Base-by-base conservation (phyloP, 441 rosid genomes). In the Aleurites moluccanus region DNA sequence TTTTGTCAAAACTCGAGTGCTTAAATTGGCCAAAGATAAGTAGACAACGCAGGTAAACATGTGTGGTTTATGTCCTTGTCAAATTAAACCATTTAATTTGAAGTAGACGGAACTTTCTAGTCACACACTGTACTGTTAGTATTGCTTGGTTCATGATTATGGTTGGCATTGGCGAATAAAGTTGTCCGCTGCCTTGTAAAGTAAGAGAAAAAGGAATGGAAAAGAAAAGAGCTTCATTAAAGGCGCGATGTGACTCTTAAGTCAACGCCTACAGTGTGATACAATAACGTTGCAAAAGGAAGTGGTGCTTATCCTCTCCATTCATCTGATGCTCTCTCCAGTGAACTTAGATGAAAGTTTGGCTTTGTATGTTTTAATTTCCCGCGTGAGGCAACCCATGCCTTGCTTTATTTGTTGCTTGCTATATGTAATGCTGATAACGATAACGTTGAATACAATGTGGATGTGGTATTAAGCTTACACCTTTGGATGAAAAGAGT, bases 171-270 rank as follows among this genome's bases (percentile, higher is more conserved):
- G 16, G 14, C 20, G 28, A 38, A 33, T 42, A 78, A 74, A 45
- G 72, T 33, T 23, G 59, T 35, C 38, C 7, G 38, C 38, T 35
- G 6, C 38, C 38, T 35, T 35, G 38, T 4, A 35, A 35, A 35
- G 38, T 35, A 35, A 35, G 38, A 6, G 7, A 35, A 35, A 35
- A 35, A 35, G 38, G 38, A 35, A 3, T 35, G 38, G 38, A 35
- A 35, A 35, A 35, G 38, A 35, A 64, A 61, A 49, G 44, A 40
- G n/a, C n/a, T n/a, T n/a, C n/a, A n/a, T n/a, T n/a, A 77, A 61
- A 69, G 74, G 87, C 69, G n/a, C n/a, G 77, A 81, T 75, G 85
- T 77, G 91, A 84, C 81, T 42, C 10, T n/a, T 0, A 81, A 82
- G 88, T 86, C 89, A 61, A 83, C 79, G 84, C 66, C 74, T 11